A percentile compares a stretch with the other conserved stretches of the same genome.
phyloP scores from a whole-genome alignment of 2,329 filamentous ascomycete genomes.

The Trichoderma sp. region DNA sequence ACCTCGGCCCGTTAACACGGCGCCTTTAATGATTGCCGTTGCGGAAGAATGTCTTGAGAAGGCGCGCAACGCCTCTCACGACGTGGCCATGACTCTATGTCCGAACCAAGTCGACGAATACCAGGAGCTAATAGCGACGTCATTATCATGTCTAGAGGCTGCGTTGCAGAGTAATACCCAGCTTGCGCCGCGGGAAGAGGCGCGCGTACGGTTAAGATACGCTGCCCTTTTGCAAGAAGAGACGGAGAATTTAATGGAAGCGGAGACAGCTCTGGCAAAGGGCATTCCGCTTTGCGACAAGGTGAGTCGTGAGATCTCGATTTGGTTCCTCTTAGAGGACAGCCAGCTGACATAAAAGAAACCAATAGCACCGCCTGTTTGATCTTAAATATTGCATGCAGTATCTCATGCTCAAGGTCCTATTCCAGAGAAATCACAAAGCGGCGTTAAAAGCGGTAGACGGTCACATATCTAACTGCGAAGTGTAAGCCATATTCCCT shows the following conservation, averaged over 20 bases:
- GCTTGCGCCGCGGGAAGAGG: slow-evolving; percentile 64
- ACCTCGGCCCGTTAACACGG: slow-evolving; percentile 46
- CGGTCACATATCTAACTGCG: slow-evolving; percentile 63
- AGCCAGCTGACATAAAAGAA: slow-evolving; percentile 10
- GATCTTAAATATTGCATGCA: slow-evolving; percentile 78
- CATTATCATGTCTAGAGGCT: slow-evolving; percentile 68
- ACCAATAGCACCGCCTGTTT: slow-evolving; percentile 36
- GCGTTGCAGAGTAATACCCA: slow-evolving; percentile 57
- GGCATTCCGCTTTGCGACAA: slow-evolving; percentile 68
- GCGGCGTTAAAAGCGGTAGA: slow-evolving; percentile 72
- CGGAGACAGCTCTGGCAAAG: slow-evolving; percentile 69
- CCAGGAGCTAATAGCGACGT: slow-evolving; percentile 68
- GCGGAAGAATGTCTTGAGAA: slow-evolving; percentile 73
- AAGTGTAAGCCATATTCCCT: slow-evolving; percentile 49
- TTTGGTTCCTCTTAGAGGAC: neutral
- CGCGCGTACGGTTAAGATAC: slow-evolving; percentile 66
- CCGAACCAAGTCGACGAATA: slow-evolving; percentile 58
- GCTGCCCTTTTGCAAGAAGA: slow-evolving; percentile 70
- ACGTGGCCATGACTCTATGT: slow-evolving; percentile 40
- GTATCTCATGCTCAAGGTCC: slow-evolving; percentile 66
- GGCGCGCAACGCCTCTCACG: slow-evolving; percentile 55
- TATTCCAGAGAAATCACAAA: slow-evolving; percentile 68
- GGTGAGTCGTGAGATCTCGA: slow-evolving; percentile 36
- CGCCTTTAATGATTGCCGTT: slow-evolving; percentile 63
- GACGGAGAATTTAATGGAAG: slow-evolving; percentile 71